Evolutionary conservation across 2,329 filamentous ascomycete species (phyloP).

Genomic region (Arthrobotrys musiformis): DNA sequence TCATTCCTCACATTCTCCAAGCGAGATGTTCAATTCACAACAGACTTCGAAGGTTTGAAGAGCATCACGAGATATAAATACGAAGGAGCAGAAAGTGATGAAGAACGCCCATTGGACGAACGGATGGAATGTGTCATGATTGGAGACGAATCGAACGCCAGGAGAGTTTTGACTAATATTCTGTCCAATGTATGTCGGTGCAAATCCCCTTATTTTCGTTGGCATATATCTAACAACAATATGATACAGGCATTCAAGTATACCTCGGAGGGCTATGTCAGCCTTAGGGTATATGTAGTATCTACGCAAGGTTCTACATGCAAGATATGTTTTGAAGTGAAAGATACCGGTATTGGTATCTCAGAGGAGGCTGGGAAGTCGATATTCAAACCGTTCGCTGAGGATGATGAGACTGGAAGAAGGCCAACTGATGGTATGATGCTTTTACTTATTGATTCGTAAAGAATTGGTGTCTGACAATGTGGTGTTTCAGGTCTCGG

Average conservation of each 20-base stretch:
- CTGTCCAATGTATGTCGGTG: constrained; percentile 55
- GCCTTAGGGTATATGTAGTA: constrained; percentile 55
- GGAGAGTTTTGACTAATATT: constrained; percentile 58
- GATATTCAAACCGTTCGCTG: constrained; percentile 56
- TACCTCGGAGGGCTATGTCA: constrained; percentile 57
- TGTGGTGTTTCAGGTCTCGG: constrained; percentile 29
- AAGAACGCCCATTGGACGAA: constrained; percentile 49
- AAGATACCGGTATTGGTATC: constrained; percentile 59
- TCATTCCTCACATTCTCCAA: constrained; percentile 53
- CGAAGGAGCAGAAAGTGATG: constrained; percentile 41
- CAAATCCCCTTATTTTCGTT: background rate
- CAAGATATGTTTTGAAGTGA: constrained; percentile 44
- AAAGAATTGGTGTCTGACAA: background rate
- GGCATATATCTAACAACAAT: constrained; percentile 2
- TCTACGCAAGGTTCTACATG: constrained; percentile 32
- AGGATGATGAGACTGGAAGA: constrained; percentile 51
- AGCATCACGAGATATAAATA: constrained; percentile 42
- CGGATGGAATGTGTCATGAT: constrained; percentile 55
- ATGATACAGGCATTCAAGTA: constrained; percentile 58
- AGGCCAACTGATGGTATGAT: constrained; percentile 42
- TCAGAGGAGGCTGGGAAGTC: constrained; percentile 55
- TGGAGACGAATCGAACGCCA: constrained; percentile 57
- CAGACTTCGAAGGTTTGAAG: constrained; percentile 41
- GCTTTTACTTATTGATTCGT: background rate
- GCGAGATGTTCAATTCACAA: constrained; percentile 52